Conservation (phyloP, 2,329 filamentous ascomycete species). For the Fusarium paranaense region DNA sequence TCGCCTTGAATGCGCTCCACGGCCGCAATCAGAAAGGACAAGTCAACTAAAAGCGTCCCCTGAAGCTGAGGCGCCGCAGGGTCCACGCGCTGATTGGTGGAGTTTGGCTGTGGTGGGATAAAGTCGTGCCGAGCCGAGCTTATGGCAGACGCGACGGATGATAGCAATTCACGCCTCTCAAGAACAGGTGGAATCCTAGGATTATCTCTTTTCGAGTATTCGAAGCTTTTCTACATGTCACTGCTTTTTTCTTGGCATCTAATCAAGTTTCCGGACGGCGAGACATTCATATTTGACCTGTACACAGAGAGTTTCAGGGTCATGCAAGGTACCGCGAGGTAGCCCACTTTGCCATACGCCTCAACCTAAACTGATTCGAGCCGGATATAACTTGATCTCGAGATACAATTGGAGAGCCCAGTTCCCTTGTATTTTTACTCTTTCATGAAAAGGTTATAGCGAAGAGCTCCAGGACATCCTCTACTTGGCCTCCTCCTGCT, state of each 20-base stretch:
- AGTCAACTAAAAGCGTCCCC: conserved; percentile 43
- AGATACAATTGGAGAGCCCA: neutral
- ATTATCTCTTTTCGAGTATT: neutral
- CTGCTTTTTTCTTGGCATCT: neutral
- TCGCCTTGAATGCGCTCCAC: conserved; percentile 22
- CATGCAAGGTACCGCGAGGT: neutral
- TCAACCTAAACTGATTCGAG: neutral
- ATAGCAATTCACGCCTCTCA: neutral
- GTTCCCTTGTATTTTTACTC: neutral
- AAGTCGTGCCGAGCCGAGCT: conserved; percentile 40
- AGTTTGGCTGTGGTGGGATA: conserved; percentile 31
- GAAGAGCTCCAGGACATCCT: neutral
- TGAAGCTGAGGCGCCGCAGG: conserved; percentile 34
- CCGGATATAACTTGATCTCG: neutral
- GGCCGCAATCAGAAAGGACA: conserved; percentile 44
- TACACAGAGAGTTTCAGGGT: neutral
- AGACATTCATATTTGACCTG: neutral
- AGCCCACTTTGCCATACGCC: neutral
- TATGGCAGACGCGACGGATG: conserved; percentile 1
- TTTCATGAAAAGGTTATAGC: neutral
- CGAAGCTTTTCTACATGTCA: neutral
- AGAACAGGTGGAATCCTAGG: neutral
- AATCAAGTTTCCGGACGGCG: neutral
- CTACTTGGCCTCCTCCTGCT: neutral
- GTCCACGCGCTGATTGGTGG: conserved; percentile 39